These are phyloP conservation scores for Rhodotorula sp. DNA, from an alignment of 1,284 basidiomycete species.

Conservation along the genomic window DNA sequence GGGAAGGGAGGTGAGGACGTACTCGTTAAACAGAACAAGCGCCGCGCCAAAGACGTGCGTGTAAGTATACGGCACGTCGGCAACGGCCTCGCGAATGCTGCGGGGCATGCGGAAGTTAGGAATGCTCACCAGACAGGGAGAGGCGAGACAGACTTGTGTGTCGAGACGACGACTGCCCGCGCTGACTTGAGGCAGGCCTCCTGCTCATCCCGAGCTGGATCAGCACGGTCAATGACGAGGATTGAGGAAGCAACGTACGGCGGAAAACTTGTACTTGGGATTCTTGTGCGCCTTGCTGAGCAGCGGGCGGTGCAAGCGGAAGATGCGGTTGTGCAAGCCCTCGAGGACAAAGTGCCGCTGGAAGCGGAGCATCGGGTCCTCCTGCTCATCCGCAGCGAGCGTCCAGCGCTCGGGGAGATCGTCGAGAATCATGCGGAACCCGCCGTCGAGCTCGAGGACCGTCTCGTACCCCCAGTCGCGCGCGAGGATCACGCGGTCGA, in stretches of 20 bases:
- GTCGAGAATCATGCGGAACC: constrained; percentile 33
- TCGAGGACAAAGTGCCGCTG: constrained; percentile 43
- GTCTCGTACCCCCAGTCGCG: constrained; percentile 29
- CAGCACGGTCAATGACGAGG: accelerated
- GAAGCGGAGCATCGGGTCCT: constrained; percentile 42
- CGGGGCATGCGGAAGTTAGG: background rate
- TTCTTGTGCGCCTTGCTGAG: constrained; percentile 26
- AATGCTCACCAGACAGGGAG: background rate
- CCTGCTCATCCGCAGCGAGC: constrained; percentile 32
- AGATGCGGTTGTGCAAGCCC: constrained; percentile 42
- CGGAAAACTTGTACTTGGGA: constrained; percentile 37
- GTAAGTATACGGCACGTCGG: constrained; percentile 40
- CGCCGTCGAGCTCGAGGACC: constrained; percentile 40
- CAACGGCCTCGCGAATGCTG: constrained; percentile 32
- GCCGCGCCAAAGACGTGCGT: constrained; percentile 40
- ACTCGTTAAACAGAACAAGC: constrained; percentile 43
- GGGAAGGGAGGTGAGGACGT: background rate
- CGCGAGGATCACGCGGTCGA: constrained; percentile 35
- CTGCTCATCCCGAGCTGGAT: background rate
- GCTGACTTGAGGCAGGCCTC: constrained; percentile 43
- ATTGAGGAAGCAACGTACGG: constrained; percentile 18
- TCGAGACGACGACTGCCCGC: constrained; percentile 37
- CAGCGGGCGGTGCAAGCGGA: constrained; percentile 39
- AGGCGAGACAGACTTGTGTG: constrained; percentile 22
- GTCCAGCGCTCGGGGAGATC: constrained; percentile 41